Conservation (phyloP, 2,329 filamentous ascomycete species). For the Penicillium thymicola region DNA sequence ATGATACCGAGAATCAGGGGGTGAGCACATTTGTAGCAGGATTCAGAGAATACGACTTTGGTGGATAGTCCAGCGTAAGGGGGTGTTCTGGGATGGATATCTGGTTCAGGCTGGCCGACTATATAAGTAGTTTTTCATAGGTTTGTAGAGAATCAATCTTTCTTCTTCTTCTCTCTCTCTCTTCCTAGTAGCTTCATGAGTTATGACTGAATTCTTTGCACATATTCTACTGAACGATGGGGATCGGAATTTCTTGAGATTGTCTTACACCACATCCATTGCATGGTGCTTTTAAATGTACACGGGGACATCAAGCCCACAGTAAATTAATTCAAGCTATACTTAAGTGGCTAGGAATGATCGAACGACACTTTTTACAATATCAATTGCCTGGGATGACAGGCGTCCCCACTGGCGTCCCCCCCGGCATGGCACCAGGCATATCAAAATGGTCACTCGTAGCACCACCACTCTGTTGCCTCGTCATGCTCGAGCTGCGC, state of each 20-base stretch:
- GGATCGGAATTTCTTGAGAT: not conserved
- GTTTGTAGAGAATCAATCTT: no score
- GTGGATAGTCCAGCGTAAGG: no score
- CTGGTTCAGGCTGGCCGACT: no score
- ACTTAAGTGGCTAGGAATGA: not conserved
- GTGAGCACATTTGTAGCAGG: no score
- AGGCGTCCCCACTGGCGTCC: constrained; percentile 6
- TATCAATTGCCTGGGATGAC: not conserved
- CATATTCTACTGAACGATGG: not conserved
- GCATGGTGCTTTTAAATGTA: not conserved
- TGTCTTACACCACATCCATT: not conserved
- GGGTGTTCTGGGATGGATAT: no score
- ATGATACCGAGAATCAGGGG: no score
- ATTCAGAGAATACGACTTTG: no score
- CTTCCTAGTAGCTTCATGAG: no score
- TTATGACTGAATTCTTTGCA: constrained; percentile 10
- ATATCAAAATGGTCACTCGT: constrained; percentile 37
- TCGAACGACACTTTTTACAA: not conserved
- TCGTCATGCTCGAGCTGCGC: constrained; percentile 33
- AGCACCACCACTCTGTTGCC: constrained; percentile 29
- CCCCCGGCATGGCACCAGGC: constrained; percentile 38
- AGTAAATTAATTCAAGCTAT: not conserved
- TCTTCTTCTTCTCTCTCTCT: no score
- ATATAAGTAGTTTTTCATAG: no score
- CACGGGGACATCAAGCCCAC: not conserved